Base-by-base conservation (phyloP, 345 rosid species). In the Raphanus sativus region DNA sequence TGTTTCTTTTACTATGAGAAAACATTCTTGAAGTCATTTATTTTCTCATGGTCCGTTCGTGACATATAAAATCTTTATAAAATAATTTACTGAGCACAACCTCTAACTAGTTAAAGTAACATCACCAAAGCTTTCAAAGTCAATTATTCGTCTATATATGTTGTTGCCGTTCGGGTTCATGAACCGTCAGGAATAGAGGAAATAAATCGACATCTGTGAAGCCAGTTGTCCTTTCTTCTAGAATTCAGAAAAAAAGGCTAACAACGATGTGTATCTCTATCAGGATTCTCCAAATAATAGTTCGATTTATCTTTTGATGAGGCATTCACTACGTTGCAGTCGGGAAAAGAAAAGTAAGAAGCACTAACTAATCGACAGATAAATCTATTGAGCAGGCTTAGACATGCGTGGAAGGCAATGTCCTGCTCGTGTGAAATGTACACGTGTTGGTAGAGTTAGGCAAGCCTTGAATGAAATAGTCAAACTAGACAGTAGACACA, bases 191-290 rank as follows among this genome's bases (percentile, higher is more conserved):
- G 6, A 67, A 50, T 32, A 48, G 34, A 38, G 28, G 7, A 55
- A 48, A 32, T 40, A 1, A 17, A 71, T 64, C 2, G 65, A 74
- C 75, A 74, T 38, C 75, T 75, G 77, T 73, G 28, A 28, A 73
- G 75, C 79, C 79, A 79, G 67, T 63, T 69, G 79, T 79, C 75
- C 72, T 65, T 58, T 40, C 62, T 80, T 80, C 75, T 74, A 80
- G 82, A 80, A 62, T 63, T 79, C 25, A 9, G 59, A 63, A 79
- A 50, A 50, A 68, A 69, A 48, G 55, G 79, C 68, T 74, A 69
- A 69, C 55, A 79, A 55, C 40, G 75, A 62, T 79, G 71, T 79
- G 70, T 21, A 61, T 78, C 15, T 52, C 24, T 34, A 73, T 73
- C 63, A 67, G 28, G 29, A 28, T 38, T 34, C 70, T 73, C 69